Evolutionary conservation across 2,329 filamentous ascomycete genomes (phyloP).

Genomic region (Zopfia rhizophila): DNA sequence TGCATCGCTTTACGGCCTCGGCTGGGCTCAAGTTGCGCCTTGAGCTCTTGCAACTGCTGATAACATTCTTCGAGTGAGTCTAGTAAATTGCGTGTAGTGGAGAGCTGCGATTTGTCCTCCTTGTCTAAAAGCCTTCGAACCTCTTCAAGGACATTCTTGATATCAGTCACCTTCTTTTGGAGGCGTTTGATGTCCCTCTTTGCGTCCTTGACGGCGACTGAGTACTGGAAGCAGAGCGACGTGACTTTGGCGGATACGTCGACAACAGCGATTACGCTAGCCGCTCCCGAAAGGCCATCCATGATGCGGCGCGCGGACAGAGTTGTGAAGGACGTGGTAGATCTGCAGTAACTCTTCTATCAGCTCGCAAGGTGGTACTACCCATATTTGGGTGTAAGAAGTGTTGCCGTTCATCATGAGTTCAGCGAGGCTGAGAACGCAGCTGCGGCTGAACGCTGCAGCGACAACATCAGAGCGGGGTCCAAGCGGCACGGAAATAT

Average conservation of each 20-base stretch:
- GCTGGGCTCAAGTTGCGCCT: constrained; percentile 24
- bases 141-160: constrained; percentile 32
- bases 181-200: constrained; percentile 42
- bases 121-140: constrained; percentile 37
- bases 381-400: constrained; percentile 13
- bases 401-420: constrained; percentile 16
- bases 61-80: constrained; percentile 28
- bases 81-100: constrained; percentile 33
- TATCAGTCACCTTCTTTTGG: constrained; percentile 28
- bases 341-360: constrained; percentile 8
- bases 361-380: constrained; percentile 14
- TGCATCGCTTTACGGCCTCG: constrained; percentile 40
- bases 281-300: constrained; percentile 41
- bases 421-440: constrained; percentile 10
- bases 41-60: constrained; percentile 21
- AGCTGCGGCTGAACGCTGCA: constrained; percentile 13
- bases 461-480: neutral
- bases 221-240: constrained; percentile 46
- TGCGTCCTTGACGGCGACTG: constrained; percentile 15
- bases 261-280: constrained; percentile 49
- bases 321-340: constrained; percentile 2
- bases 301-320: constrained; percentile 20
- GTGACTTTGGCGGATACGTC: constrained; percentile 47
- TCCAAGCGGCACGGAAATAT: too few species aligned
- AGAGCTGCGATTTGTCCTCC: constrained; percentile 35